Conservation (phyloP, 208 protist species). For the Tetramitus jugosus region DNA sequence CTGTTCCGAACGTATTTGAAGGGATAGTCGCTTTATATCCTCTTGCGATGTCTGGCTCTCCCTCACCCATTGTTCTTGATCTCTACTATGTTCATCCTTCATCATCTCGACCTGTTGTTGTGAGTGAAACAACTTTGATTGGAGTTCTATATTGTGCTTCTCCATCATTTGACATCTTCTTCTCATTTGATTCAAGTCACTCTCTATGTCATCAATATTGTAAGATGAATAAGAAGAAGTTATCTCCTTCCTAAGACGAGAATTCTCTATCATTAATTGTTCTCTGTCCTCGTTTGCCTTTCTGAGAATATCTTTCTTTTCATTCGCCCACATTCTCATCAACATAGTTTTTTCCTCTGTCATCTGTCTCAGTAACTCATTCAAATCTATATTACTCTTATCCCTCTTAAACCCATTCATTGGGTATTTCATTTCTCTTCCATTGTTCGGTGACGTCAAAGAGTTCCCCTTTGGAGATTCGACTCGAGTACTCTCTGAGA, state of each 20-base stretch:
- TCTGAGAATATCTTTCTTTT: slow-evolving; percentile 18
- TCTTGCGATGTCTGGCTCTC: no score
- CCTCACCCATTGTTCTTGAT: no score
- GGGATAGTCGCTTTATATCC: no score
- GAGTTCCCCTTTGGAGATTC: not conserved
- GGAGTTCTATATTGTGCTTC: not conserved
- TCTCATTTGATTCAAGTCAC: not conserved
- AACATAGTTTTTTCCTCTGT: not conserved
- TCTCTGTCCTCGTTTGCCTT: slow-evolving; percentile 13
- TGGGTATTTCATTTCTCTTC: not conserved
- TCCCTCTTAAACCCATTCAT: not conserved
- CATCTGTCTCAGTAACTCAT: no score
- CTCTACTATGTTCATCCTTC: no score
- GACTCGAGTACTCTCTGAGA: not conserved
- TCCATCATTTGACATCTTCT: not conserved
- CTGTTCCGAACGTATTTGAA: no score
- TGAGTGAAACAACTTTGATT: not conserved
- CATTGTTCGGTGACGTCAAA: not conserved
- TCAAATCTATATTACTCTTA: not conserved
- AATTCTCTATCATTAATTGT: slow-evolving; percentile 3
- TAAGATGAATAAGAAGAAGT: not conserved
- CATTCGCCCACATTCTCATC: not conserved
- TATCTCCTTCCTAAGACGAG: slow-evolving; percentile 1
- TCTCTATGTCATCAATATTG: no score
- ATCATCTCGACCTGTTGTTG: no score